Evolutionary conservation across 768 basidiomycete genomes (phyloP).

Genomic region (Lyophyllum shimeji): DNA sequence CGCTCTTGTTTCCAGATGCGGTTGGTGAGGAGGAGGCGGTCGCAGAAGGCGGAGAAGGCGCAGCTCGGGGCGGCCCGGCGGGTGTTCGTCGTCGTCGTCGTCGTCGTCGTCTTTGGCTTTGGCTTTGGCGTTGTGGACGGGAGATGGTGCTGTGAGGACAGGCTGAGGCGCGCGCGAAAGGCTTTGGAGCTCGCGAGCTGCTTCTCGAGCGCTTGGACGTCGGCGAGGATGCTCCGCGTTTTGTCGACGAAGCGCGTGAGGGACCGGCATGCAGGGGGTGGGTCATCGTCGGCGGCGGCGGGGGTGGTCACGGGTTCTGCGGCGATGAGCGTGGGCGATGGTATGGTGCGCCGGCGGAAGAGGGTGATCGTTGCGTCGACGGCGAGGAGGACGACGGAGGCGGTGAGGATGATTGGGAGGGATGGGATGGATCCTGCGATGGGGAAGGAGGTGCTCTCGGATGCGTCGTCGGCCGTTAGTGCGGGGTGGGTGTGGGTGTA

Average conservation of each 20-base stretch:
- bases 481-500: slow-evolving; percentile 14
- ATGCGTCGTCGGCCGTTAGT: slow-evolving; percentile 14
- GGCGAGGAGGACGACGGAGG: slow-evolving; percentile 31
- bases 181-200: slow-evolving; percentile 11
- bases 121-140: not conserved
- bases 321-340: slow-evolving; percentile 7
- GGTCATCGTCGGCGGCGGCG: too few relatives aligned
- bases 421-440: slow-evolving; percentile 21
- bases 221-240: slow-evolving; percentile 25
- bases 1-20: slow-evolving; percentile 39
- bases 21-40: slow-evolving; percentile 38
- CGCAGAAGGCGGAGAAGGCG: slow-evolving; percentile 39
- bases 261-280: slow-evolving; percentile 4
- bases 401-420: slow-evolving; percentile 31
- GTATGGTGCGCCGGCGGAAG: slow-evolving; percentile 12
- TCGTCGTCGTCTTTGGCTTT: not conserved
- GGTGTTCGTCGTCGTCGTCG: too few relatives aligned
- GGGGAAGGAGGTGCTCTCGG: slow-evolving; percentile 4
- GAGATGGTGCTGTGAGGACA: not conserved
- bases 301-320: not conserved
- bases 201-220: slow-evolving; percentile 28
- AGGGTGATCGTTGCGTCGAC: slow-evolving; percentile 29
- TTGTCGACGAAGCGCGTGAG: slow-evolving; percentile 20
- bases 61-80: not conserved
- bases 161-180: not conserved